Evolutionary conservation across 1,284 basidiomycete species (phyloP).

Genomic region (Peniophora sp.): DNA sequence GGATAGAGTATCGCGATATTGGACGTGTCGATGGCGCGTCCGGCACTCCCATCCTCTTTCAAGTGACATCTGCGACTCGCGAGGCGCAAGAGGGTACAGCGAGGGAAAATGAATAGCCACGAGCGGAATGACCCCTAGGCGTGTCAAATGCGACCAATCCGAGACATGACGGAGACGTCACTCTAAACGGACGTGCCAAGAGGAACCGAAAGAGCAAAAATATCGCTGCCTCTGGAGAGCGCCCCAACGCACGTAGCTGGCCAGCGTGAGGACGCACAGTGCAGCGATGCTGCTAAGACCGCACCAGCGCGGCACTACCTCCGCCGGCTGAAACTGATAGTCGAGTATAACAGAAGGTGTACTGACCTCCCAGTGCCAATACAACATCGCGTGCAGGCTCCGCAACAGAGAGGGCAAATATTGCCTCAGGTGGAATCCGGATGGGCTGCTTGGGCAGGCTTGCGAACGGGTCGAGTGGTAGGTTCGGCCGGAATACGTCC

Average conservation of each 20-base stretch:
- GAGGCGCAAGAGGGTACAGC: neutral
- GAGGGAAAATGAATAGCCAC: slow-evolving; percentile 1
- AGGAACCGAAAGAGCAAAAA: neutral
- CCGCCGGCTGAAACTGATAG: too few relatives aligned
- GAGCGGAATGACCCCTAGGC: neutral
- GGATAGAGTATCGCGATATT: too few relatives aligned
- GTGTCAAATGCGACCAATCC: neutral
- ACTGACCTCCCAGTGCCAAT: slow-evolving; percentile 42
- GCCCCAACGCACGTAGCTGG: too few relatives aligned
- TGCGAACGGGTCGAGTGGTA: slow-evolving; percentile 44
- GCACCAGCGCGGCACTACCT: too few relatives aligned
- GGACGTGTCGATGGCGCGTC: too few relatives aligned
- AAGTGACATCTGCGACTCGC: neutral
- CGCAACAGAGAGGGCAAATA: slow-evolving; percentile 15
- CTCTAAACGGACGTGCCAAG: neutral
- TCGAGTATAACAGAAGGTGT: neutral
- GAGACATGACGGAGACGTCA: too few relatives aligned
- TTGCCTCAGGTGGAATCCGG: slow-evolving; percentile 22
- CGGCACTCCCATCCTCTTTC: too few relatives aligned
- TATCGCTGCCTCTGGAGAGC: neutral
- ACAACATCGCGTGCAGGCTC: slow-evolving; percentile 31
- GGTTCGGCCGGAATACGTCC: slow-evolving; percentile 39
- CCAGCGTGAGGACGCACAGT: too few relatives aligned
- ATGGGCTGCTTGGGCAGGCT: slow-evolving; percentile 26
- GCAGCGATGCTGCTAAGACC: too few relatives aligned